Percentiles rank a stretch among this genome's conserved stretches.
These are phyloP conservation scores for Graphiopsis chlorocephala DNA, from an alignment of 2,329 filamentous ascomycete genomes.

Conservation along the genomic window DNA sequence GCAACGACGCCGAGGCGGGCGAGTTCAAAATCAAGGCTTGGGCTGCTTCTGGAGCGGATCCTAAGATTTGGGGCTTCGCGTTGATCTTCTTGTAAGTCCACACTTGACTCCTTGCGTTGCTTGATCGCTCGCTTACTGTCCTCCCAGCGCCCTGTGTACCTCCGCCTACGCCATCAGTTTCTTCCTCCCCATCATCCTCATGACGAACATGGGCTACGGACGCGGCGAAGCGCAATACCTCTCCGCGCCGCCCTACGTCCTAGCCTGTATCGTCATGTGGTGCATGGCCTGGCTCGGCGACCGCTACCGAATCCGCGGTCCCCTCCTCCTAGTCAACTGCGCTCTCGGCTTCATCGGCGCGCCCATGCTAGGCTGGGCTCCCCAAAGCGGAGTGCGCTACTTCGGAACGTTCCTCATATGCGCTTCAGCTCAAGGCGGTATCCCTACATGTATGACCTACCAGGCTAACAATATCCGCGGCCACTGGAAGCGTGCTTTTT, in stretches of 20 bases:
- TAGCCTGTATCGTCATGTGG: slow-evolving; percentile 33
- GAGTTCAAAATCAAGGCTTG: slow-evolving; percentile 40
- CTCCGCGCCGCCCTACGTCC: slow-evolving; percentile 34
- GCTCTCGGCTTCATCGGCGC: slow-evolving; percentile 28
- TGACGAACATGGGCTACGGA: slow-evolving; percentile 55
- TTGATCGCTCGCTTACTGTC: background rate
- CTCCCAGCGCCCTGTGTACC: slow-evolving; percentile 38
- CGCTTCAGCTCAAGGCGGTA: slow-evolving; percentile 72
- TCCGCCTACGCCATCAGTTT: slow-evolving; percentile 57
- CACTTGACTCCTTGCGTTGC: too few relatives aligned
- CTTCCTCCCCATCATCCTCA: slow-evolving; percentile 74
- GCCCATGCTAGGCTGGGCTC: slow-evolving; percentile 21
- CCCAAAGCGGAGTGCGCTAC: slow-evolving; percentile 45
- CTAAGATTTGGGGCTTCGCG: slow-evolving; percentile 55
- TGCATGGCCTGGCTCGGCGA: slow-evolving; percentile 23
- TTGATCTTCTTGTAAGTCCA: slow-evolving; percentile 41
- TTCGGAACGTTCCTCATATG: slow-evolving; percentile 73
- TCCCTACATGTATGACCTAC: slow-evolving; percentile 70
- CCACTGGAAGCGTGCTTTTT: slow-evolving; percentile 82
- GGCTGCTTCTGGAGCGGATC: slow-evolving; percentile 45
- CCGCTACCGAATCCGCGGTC: slow-evolving; percentile 22
- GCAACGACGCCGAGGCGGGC: slow-evolving; percentile 12
- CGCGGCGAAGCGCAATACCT: slow-evolving; percentile 61
- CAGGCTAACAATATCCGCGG: slow-evolving; percentile 84
- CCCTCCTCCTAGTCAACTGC: slow-evolving; percentile 25